Evolutionary conservation across 768 basidiomycete genomes (phyloP).

Genomic region (Holtermanniella nyarrowii): DNA sequence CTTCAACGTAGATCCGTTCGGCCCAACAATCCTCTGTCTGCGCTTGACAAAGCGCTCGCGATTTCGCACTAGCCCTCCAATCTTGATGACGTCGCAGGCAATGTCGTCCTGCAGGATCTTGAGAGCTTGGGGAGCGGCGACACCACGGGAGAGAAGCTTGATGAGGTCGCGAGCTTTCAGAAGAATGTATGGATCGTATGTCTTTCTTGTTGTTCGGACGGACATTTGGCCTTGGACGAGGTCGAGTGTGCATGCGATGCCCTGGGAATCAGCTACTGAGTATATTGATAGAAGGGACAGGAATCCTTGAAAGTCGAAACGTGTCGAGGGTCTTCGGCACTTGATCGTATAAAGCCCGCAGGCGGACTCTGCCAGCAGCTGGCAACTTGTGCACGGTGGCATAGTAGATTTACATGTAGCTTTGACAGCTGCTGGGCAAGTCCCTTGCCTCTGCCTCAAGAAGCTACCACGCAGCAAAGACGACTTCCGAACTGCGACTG

Average conservation of each 20-base stretch:
- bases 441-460: no score
- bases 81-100: constrained; percentile 97
- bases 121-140: constrained; percentile 59
- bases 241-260: constrained; percentile 81
- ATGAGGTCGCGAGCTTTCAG: constrained; percentile 93
- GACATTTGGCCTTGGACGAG: constrained; percentile 96
- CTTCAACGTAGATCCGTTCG: constrained; percentile 94
- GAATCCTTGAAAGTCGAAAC: no score
- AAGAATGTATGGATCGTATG: constrained; percentile 91
- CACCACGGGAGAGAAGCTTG: constrained; percentile 87
- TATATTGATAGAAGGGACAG: no score
- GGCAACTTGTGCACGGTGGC: no score
- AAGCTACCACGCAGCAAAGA: no score
- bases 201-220: constrained; percentile 91
- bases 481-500: no score
- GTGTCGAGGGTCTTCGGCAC: no score
- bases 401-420: no score
- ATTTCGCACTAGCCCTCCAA: constrained; percentile 84
- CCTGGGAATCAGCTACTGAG: no score
- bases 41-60: constrained; percentile 95
- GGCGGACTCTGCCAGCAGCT: no score
- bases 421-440: no score
- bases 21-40: constrained; percentile 90
- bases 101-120: constrained; percentile 81
- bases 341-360: no score